phyloP scores from a whole-genome alignment of 2,329 filamentous ascomycete species.

The Biscogniauxia marginata region DNA sequence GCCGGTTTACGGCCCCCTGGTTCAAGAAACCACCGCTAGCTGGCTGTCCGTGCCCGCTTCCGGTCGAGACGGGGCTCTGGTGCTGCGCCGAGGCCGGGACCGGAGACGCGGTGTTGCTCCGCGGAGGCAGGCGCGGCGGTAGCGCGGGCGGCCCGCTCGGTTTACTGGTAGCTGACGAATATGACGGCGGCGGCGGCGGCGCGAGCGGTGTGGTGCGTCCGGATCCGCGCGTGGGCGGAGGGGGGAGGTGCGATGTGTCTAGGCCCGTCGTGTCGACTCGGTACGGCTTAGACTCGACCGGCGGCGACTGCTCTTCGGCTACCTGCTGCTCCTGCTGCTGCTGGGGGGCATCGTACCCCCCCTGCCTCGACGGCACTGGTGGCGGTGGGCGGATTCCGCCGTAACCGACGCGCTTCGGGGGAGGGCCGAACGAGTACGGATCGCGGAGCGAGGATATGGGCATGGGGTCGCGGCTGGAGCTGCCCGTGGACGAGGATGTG shows the following conservation, averaged over 20 bases:
- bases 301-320: conserved; percentile 38
- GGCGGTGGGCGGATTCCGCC: too few species aligned
- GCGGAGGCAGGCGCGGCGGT: conserved; percentile 70
- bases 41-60: too few species aligned
- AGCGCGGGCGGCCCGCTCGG: conserved; percentile 46
- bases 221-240: conserved; percentile 63
- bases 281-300: conserved; percentile 59
- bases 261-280: conserved; percentile 69
- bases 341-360: conserved; percentile 8
- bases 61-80: conserved; percentile 17
- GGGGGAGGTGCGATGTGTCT: conserved; percentile 65
- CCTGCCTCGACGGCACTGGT: conserved; percentile 18
- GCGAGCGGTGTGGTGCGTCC: conserved; percentile 12
- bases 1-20: conserved; percentile 59
- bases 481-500: conserved; percentile 13
- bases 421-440: conserved; percentile 74
- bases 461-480: conserved; percentile 39
- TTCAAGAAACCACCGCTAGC: conserved; percentile 46
- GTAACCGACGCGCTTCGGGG: conserved; percentile 61
- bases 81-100: conserved; percentile 30
- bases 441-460: conserved; percentile 73
- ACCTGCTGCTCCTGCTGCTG: conserved; percentile 32
- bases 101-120: conserved; percentile 48
- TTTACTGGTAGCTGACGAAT: conserved; percentile 27
- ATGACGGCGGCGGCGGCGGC: conserved; percentile 29